Base-by-base conservation (phyloP, 306 rosid genomes). In the Arachis stenosperma region DNA sequence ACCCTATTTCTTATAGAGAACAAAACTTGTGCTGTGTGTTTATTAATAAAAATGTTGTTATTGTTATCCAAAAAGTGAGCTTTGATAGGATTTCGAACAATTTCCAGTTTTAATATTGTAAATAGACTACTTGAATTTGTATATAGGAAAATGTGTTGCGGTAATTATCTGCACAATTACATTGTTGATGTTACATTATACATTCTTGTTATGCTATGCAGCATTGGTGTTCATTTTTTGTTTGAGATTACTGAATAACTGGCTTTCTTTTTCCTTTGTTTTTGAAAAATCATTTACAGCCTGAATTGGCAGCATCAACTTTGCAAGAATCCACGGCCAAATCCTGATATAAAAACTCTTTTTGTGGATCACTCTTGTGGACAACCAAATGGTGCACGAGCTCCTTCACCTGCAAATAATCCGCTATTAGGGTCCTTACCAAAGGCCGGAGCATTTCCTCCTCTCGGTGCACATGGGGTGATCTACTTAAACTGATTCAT, bases 221-320 rank as follows among this genome's bases (percentile, higher is more conserved):
- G 65, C 46, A 33, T 12, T 46, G 41, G 61, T 63, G 55, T 62
- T 70, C 29, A 46, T 51, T 15, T 58, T 63, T 53, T 61, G 30
- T 2, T 42, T 4, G 63, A 27, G 17, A 9, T 42, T 60, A 57
- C 61, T 75, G 12, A 53, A 48, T 13, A 57, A 65, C 78, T 82
- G 47, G 53, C 58, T 77, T 46, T 65, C 9, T 52, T 54, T 77
- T 48, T 42, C 33, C 46, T 33, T 41, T 22, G 5, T 27, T 2
- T 11, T 48, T 1, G 3, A 52, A 50, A 70, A 41, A 52, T 39
- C 51, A 47, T 64, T 85, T 84, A 27, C 90, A 94, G 98, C 92
- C 82, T 94, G 83, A 94, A 94, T 84, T 94, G 98, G 98, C 97
- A 94, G 85, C 98, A 94, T 54, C 97, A 91, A 71, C 99, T 94